Conservation (phyloP, 2,329 filamentous ascomycete genomes). For the Lachnellula willkommii region DNA sequence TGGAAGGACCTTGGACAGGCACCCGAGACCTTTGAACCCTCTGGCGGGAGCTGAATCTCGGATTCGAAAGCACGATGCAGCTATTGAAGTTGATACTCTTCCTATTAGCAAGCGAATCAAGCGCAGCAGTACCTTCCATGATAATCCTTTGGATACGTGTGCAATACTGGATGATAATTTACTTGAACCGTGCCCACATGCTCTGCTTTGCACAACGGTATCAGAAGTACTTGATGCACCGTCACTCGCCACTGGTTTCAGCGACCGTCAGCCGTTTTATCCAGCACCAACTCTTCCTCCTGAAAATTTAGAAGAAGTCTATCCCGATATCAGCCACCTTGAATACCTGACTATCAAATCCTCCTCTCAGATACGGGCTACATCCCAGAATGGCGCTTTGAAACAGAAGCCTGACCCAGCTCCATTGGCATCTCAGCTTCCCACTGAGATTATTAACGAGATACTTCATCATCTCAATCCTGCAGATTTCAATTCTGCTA, state of each 20-base stretch:
- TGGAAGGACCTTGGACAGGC: conserved; percentile 21
- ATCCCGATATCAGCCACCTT: conserved; percentile 7
- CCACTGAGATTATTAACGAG: conserved; percentile 36
- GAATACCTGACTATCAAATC: conserved; percentile 15
- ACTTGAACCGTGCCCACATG: conserved; percentile 27
- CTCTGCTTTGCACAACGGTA: conserved; percentile 20
- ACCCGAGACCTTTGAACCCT: conserved; percentile 21
- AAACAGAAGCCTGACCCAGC: neutral
- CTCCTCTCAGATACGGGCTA: conserved; percentile 3
- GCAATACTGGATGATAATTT: conserved; percentile 28
- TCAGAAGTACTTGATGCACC: conserved; percentile 21
- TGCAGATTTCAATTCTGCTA: conserved; percentile 52
- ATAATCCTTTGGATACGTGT: conserved; percentile 24
- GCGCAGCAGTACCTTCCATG: conserved; percentile 28
- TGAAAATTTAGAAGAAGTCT: neutral
- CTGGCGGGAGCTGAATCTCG: conserved; percentile 25
- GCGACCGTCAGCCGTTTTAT: conserved; percentile 8
- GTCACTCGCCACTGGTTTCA: conserved; percentile 12
- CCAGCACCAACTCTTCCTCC: conserved; percentile 9
- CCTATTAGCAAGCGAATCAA: conserved; percentile 20
- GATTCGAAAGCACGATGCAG: conserved; percentile 13
- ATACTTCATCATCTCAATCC: conserved; percentile 34
- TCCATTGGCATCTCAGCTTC: conserved; percentile 17
- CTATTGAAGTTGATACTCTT: conserved; percentile 24
- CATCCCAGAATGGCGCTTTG: neutral